These are phyloP conservation scores for Tolypocladium amazonense DNA, from an alignment of 2,329 filamentous ascomycete species.

Conservation along the genomic window DNA sequence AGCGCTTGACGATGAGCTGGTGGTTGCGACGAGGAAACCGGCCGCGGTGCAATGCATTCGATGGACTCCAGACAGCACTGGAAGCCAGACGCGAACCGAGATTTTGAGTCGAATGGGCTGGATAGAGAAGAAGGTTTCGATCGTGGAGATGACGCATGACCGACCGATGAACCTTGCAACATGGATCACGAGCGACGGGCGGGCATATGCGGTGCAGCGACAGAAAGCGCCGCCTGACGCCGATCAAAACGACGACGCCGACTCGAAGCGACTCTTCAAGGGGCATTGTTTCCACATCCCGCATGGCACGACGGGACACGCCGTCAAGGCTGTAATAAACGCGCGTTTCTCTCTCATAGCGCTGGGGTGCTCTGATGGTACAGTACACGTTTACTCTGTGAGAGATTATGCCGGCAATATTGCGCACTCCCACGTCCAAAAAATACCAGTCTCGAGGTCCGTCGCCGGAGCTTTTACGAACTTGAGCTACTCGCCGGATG, in stretches of 20 bases:
- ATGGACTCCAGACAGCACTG: conserved; percentile 76
- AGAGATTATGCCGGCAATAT: conserved; percentile 92
- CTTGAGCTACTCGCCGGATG: conserved; percentile 83
- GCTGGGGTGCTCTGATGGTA: conserved; percentile 69
- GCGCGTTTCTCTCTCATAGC: conserved; percentile 90
- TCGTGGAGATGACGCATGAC: conserved; percentile 84
- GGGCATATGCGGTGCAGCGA: conserved; percentile 83
- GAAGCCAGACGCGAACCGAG: conserved; percentile 83
- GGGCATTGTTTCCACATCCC: conserved; percentile 87
- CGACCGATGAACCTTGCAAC: conserved; percentile 91
- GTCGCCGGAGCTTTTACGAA: conserved; percentile 63
- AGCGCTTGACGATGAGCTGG: conserved; percentile 82
- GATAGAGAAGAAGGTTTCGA: conserved; percentile 65
- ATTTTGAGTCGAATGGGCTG: conserved; percentile 79
- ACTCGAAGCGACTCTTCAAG: conserved; percentile 63
- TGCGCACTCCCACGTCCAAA: conserved; percentile 70
- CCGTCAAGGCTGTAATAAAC: conserved; percentile 74
- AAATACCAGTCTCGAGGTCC: conserved; percentile 53
- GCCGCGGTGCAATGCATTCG: conserved; percentile 94
- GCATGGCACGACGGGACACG: conserved; percentile 44
- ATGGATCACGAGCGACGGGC: conserved; percentile 84
- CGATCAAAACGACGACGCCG: conserved; percentile 30
- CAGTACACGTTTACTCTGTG: conserved; percentile 81
- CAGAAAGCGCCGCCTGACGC: conserved; percentile 30
- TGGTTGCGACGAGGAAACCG: conserved; percentile 85